A percentile compares a stretch with the other conserved stretches of the same genome.
These are phyloP conservation scores for Cutaneotrichosporon spelunceum DNA, from an alignment of 1,284 basidiomycete species.

Conservation along the genomic window DNA sequence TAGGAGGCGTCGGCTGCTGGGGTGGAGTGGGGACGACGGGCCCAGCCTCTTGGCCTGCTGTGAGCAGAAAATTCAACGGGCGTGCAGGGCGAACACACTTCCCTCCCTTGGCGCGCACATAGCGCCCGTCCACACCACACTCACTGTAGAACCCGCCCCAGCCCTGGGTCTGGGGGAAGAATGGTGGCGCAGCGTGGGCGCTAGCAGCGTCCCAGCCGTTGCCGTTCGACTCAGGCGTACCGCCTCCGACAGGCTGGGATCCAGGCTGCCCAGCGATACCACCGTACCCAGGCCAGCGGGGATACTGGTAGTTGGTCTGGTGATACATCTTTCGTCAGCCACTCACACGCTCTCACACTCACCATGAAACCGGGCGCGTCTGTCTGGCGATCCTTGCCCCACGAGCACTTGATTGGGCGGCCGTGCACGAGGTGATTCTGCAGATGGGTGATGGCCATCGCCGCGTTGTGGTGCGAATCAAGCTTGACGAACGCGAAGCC, in stretches of 20 bases:
- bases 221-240: conserved; percentile 16
- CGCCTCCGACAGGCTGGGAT: conserved; percentile 11
- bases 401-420: conserved; percentile 91
- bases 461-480: conserved; percentile 95
- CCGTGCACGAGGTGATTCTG: conserved; percentile 95
- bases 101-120: background rate
- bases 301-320: conserved; percentile 42
- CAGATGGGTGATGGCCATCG: conserved; percentile 91
- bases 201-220: conserved; percentile 41
- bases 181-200: conserved; percentile 21
- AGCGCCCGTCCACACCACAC: no score
- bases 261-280: conserved; percentile 46
- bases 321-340: conserved; percentile 29
- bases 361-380: conserved; percentile 24
- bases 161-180: conserved; percentile 38
- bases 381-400: conserved; percentile 82
- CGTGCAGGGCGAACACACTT: no score
- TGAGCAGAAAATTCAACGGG: background rate
- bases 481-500: conserved; percentile 98
- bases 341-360: background rate
- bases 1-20: conserved; percentile 15
- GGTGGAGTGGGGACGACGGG: conserved; percentile 5
- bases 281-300: conserved; percentile 38
- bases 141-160: conserved; percentile 48
- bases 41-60: conserved; percentile 10